Percentiles rank a stretch among this genome's conserved stretches.
These are phyloP conservation scores for Rutstroemia sp. DNA, from an alignment of 2,329 filamentous ascomycete genomes.

Conservation along the genomic window DNA sequence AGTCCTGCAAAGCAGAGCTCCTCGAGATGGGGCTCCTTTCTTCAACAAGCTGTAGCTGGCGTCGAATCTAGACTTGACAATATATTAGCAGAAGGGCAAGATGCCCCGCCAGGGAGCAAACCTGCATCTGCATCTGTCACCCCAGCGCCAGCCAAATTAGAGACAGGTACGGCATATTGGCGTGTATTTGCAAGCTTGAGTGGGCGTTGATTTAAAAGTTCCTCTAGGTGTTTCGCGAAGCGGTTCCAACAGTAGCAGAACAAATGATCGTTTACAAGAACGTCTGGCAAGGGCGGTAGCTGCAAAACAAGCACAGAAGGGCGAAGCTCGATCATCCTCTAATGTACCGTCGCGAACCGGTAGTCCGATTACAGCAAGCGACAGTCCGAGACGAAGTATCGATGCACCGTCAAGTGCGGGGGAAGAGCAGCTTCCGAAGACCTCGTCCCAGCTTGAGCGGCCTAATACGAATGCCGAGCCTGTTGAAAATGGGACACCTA, in stretches of 20 bases:
- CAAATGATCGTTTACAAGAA: slow-evolving; percentile 82
- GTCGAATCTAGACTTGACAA: slow-evolving; percentile 90
- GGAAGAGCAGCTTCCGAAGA: neutral
- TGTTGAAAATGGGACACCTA: slow-evolving; percentile 9
- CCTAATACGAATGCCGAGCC: neutral
- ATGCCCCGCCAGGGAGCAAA: slow-evolving; percentile 24
- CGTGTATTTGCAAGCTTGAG: too few species aligned
- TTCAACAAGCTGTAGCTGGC: slow-evolving; percentile 86
- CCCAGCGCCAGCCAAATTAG: slow-evolving; percentile 29
- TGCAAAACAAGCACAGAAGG: slow-evolving; percentile 49
- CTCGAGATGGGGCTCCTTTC: slow-evolving; percentile 69
- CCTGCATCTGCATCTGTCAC: slow-evolving; percentile 33
- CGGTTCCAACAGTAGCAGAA: slow-evolving; percentile 53
- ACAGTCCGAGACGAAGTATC: slow-evolving; percentile 37
- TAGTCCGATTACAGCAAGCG: slow-evolving; percentile 41
- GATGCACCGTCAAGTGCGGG: slow-evolving; percentile 30
- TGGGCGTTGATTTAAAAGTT: neutral
- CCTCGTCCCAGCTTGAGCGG: too few species aligned
- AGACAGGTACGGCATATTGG: slow-evolving; percentile 28
- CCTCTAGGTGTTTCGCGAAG: slow-evolving; percentile 48
- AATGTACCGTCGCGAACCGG: slow-evolving; percentile 42
- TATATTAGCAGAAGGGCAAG: slow-evolving; percentile 76
- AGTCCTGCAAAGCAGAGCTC: slow-evolving; percentile 35
- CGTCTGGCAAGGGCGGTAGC: slow-evolving; percentile 81
- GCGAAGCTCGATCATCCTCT: slow-evolving; percentile 41